Base-by-base conservation (phyloP, 2,329 filamentous ascomycete genomes). In the Fusarium nematophilum region DNA sequence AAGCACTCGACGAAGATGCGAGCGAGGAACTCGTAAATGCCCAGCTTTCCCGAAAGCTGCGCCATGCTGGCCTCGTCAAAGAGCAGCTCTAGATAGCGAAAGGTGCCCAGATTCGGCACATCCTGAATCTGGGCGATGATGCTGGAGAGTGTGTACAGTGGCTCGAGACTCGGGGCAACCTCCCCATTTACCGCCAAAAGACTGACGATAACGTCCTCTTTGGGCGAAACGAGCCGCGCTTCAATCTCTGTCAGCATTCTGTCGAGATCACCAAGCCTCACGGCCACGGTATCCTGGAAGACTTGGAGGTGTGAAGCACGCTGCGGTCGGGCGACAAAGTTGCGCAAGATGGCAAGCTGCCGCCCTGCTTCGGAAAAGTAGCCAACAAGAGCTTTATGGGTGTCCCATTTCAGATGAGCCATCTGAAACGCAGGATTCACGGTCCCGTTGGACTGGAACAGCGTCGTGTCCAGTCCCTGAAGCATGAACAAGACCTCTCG, bases 401-500 rank as follows among this genome's bases (percentile, higher is more conserved):
- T 79, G 17, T 83, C 79, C 78, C 77, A 79, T 0, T 80, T 80
- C 9, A 84, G 72, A 52, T 82, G 77, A 0, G 74, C 68, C 21
- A 86, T 76, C 51, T 84, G 80, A 48, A 80, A 84, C 1, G 65
- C 66, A 4, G 75, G 67, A 2, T 75, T 71, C 0, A 79, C 78
- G 6, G 71, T 62, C 11, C 76, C 78, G 42, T 79, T 69, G 4
- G 65, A 17, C 51, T 76, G 77, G 67, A 93, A 97, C 1, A 97
- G 70, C 2, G 87, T 89, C 3, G 90, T 94, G 6, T 88, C 84
- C 4, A 95, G 78, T 1, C 93, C 93, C 48, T 87, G 85, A 0
- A 98, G 82, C 91, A 97, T 96, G 67, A 92, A 94, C 1, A 97
- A 79, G 0, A 87, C 85, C 48, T 98, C 93, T 40, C 92, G 86